These are phyloP conservation scores for Ganoderma meredithae DNA, from an alignment of 1,284 basidiomycete species.

Conservation along the genomic window DNA sequence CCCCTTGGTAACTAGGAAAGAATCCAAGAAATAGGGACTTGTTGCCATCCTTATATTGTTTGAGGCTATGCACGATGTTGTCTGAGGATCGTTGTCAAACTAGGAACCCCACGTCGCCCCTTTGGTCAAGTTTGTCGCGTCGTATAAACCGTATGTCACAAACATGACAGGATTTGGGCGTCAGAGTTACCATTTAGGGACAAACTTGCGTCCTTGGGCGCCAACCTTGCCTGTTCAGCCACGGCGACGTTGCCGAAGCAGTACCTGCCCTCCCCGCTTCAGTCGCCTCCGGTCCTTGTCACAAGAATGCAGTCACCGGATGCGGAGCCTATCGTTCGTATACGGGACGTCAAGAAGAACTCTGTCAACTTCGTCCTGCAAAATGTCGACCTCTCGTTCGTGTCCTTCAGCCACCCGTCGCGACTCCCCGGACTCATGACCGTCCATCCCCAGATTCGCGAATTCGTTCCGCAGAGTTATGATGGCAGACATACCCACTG, in stretches of 20 bases:
- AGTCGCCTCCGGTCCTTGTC: not conserved
- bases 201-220: not conserved
- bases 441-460: constrained; percentile 66
- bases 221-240: not conserved
- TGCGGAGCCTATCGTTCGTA: constrained; percentile 71
- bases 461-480: constrained; percentile 90
- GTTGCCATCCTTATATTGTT: not conserved
- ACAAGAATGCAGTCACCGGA: constrained; percentile 18
- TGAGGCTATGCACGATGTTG: not conserved
- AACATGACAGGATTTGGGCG: not conserved
- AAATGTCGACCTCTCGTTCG: constrained; percentile 91
- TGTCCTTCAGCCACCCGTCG: constrained; percentile 24
- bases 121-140: no score
- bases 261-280: not conserved
- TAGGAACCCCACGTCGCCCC: no score
- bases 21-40: not conserved
- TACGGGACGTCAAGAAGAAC: constrained; percentile 82
- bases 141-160: no score
- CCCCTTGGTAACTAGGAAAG: constrained; percentile 1
- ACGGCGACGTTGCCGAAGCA: not conserved
- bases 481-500: constrained; percentile 95
- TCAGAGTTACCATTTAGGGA: not conserved
- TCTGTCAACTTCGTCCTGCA: constrained; percentile 89
- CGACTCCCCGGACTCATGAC: constrained; percentile 25
- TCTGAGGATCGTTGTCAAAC: not conserved